These are phyloP conservation scores for Eucalyptus cladocalyx DNA, from an alignment of 345 rosid species.

Conservation along the genomic window DNA sequence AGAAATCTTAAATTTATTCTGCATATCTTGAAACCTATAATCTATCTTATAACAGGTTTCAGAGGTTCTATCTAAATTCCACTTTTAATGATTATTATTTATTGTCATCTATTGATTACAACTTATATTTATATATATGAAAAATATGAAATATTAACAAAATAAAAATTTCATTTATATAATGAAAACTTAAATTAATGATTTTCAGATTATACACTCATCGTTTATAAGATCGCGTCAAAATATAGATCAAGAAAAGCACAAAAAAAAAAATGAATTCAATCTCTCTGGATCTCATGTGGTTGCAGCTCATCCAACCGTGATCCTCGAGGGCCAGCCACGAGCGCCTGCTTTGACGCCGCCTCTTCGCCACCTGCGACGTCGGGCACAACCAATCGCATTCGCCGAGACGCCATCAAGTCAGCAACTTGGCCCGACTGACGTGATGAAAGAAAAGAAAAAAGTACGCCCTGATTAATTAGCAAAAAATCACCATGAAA, in stretches of 20 bases:
- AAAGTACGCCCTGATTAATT: background rate
- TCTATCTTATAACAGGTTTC: rapidly evolving
- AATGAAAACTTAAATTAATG: rapidly evolving
- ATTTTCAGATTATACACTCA: no score
- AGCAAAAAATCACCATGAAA: background rate
- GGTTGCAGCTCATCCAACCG: background rate
- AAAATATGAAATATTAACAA: rapidly evolving
- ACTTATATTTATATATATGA: rapidly evolving
- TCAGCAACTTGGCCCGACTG: background rate
- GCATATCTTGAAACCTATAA: rapidly evolving
- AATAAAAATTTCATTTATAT: rapidly evolving
- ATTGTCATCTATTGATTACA: rapidly evolving
- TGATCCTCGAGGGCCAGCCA: background rate
- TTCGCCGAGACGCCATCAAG: background rate
- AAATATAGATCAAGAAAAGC: no score
- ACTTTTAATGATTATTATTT: no score
- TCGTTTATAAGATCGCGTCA: rapidly evolving
- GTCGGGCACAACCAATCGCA: background rate
- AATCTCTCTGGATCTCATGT: no score
- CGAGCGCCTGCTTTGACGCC: background rate
- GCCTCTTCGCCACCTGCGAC: background rate
- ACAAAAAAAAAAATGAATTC: no score
- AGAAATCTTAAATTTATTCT: rapidly evolving
- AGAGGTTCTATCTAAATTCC: rapidly evolving
- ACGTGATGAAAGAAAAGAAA: no score